Conservation (phyloP, 2,329 filamentous ascomycete genomes). For the Colletotrichum neosansevieriae region DNA sequence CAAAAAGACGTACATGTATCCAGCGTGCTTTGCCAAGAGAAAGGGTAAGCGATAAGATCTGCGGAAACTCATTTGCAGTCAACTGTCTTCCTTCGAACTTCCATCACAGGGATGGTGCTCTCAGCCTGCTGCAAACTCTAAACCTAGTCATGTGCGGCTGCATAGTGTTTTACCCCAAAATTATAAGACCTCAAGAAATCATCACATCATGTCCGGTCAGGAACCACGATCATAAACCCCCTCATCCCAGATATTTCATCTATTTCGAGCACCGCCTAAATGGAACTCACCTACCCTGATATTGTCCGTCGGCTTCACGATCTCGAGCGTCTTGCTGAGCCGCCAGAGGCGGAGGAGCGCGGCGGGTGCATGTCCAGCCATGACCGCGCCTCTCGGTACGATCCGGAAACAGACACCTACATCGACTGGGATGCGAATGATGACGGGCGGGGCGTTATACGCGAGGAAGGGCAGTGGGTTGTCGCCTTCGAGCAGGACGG, state of each 20-base stretch:
- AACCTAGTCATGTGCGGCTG: conserved; percentile 12
- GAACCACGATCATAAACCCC: neutral
- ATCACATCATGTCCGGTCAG: neutral
- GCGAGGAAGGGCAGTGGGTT: conserved; percentile 28
- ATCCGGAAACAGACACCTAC: conserved; percentile 31
- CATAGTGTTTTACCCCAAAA: conserved; percentile 9
- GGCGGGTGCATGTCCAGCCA: conserved; percentile 39
- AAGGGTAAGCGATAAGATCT: no score
- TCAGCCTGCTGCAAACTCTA: conserved; percentile 13
- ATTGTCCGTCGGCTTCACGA: conserved; percentile 33
- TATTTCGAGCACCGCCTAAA: neutral
- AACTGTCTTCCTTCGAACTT: no score
- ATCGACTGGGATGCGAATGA: conserved; percentile 39
- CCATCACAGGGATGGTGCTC: neutral
- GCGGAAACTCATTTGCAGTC: no score
- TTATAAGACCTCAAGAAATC: conserved; percentile 3
- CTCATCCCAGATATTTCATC: conserved; percentile 6
- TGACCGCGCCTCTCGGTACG: conserved; percentile 35
- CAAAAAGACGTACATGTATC: no score
- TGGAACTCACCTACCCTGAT: conserved; percentile 33
- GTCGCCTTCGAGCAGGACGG: conserved; percentile 35
- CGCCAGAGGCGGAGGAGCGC: conserved; percentile 23
- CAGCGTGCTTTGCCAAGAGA: no score
- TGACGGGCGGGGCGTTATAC: conserved; percentile 31
- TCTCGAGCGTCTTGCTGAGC: conserved; percentile 34